A percentile compares a stretch with the other conserved stretches of the same genome.
Conservation (phyloP, 1,284 basidiomycete genomes). For the Pterula multifida region DNA sequence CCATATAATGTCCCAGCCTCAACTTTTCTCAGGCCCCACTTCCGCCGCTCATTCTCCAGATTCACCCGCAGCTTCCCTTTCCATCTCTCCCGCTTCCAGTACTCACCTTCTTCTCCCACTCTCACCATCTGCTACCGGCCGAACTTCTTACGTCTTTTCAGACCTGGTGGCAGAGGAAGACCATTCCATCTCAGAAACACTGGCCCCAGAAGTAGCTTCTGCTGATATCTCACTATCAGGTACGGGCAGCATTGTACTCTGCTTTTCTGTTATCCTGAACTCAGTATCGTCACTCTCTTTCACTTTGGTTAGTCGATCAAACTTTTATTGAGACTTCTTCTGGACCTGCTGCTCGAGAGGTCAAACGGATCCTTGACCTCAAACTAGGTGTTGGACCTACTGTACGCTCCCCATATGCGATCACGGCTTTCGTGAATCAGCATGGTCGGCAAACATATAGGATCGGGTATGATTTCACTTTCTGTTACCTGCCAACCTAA, state of each 20-base stretch:
- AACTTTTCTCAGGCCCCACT: neutral
- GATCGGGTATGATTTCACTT: constrained; percentile 42
- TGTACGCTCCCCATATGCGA: constrained; percentile 63
- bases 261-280: neutral
- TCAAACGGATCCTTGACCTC: constrained; percentile 64
- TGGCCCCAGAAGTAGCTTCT: neutral
- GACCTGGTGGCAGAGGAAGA: neutral
- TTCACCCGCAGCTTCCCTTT: neutral
- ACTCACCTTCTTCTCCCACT: constrained; percentile 1
- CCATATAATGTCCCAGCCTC: constrained; percentile 1
- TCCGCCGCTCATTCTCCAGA: neutral
- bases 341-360: constrained; percentile 55
- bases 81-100: neutral
- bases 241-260: neutral
- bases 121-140: neutral
- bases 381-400: constrained; percentile 50
- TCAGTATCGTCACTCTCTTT: neutral
- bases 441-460: constrained; percentile 66
- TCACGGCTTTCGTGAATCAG: constrained; percentile 67
- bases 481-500: constrained; percentile 4
- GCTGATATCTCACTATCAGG: neutral
- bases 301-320: constrained; percentile 40
- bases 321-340: constrained; percentile 70
- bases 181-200: neutral
- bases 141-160: neutral